Base-by-base conservation (phyloP, 345 rosid species). In the Geranium brycei region DNA sequence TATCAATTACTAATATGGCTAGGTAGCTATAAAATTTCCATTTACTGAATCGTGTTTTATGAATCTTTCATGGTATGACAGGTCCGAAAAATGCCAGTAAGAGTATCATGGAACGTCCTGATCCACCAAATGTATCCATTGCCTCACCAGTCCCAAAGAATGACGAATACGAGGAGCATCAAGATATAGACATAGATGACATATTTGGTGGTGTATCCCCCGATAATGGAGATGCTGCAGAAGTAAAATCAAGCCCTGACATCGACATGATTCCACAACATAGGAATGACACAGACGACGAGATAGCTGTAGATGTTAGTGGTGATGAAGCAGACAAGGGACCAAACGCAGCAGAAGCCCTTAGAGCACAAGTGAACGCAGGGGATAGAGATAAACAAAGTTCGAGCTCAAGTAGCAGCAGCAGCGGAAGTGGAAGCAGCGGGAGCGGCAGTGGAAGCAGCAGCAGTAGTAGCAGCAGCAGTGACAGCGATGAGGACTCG, bases 281-380 rank as follows among this genome's bases (percentile, higher is more conserved):
- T 12, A 79, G 75, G 47, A 77, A 82, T 72, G 72, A 75, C 63
- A 68, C 76, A 2, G 88, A 79, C 63, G 96, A 91, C 17, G 97
- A 91, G 81, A 91, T 88, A 64, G 96, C 97, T 65, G 96, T 91
- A 59, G 97, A 91, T 32, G 87, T 77, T 69, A 71, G 83, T 18
- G 90, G 82, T 0, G 91, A 91, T 47, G 91, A 87, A 68, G 95
- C 67, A 35, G 78, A 77, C 18, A 81, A 65, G 71, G 92, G 95
- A 19, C 84, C 80, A 1, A 91, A 86, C 75, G 96, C 96, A 13
- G 96, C 97, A n/a, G 96, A 91, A 80, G 93, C 93, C 18, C 89
- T 88, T 3, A 79, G 87, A 79, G 93, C 93, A 11, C 96, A 88
- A 81, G 89, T 86, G 66, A 83, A 85, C 76, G 83, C 78, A 6